Base-by-base conservation (phyloP, 306 rosid species). In the Bauhinia variegata region DNA sequence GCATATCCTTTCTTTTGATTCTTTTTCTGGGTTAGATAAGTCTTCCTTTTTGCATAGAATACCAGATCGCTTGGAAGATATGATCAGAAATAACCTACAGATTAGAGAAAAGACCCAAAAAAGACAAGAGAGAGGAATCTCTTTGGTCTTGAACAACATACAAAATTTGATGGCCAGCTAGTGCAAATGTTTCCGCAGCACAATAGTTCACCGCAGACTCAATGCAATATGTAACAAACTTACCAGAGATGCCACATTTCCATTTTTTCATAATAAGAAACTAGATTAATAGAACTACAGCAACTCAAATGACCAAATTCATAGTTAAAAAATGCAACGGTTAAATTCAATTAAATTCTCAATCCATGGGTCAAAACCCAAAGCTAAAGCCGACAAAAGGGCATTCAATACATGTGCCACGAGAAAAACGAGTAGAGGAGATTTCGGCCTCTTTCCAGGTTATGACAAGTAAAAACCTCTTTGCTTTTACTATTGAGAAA, bases 201-300 rank as follows among this genome's bases (percentile, higher is more conserved):
- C 47, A 44, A 44, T 0, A 8, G 11, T 13, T 44, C 34, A 61
- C 41, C 55, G 56, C 51, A 41, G 18, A 17, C 46, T 37, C 56
- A 49, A 19, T 16, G 54, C 67, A 56, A 17, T 7, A 65, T 9
- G 68, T 49, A 13, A 46, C 37, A 50, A 75, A 68, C 63, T 34
- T 42, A 50, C 34, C 63, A 18, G 67, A 60, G 36, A 64, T 64
- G 65, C 11, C 19, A 48, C n/a, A 38, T 55, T 31, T 54, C 30
- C 10, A n/a, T 67, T 33, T 64, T 33, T 48, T 15, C 15, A 33
- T 17, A 50, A 53, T 32, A 33, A 44, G 19, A 44, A 43, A 12
- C 56, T 12, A 46, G 7, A 47, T 13, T 13, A 44, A 30, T 10
- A 23, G 12, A 14, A 55, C 4, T 33, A 8, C 23, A 23, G 15